These are phyloP conservation scores for Spathaspora boniae DNA, from an alignment of 805 yeast genomes.

Conservation along the genomic window DNA sequence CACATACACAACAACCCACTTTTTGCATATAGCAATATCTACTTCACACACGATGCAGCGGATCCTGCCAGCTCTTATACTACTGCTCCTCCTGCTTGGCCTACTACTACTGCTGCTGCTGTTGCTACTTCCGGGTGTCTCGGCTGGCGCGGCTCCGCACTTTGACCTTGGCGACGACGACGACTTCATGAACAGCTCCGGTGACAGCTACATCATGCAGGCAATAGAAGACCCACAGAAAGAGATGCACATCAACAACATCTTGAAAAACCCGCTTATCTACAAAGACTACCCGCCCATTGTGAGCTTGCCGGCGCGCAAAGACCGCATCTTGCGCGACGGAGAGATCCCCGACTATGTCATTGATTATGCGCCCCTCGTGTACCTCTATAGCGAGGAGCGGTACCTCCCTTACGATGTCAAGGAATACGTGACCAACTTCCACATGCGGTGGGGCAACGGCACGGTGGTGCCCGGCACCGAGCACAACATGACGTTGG, in stretches of 20 bases:
- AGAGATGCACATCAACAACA: constrained; percentile 8
- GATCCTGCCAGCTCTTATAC: no score
- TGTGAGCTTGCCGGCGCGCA: constrained; percentile 24
- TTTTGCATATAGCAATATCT: no score
- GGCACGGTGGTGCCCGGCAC: constrained; percentile 41
- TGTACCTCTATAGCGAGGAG: constrained; percentile 87
- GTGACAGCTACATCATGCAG: constrained; percentile 6
- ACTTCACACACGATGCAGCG: no score
- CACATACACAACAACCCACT: no score
- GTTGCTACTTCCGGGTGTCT: no score
- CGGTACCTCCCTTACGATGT: constrained; percentile 81
- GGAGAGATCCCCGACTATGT: constrained; percentile 67
- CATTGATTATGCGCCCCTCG: constrained; percentile 67
- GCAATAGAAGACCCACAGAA: constrained; percentile 8
- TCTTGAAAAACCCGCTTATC: constrained; percentile 8
- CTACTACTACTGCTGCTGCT: no score
- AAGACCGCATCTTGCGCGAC: constrained; percentile 36
- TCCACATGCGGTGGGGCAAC: constrained; percentile 51
- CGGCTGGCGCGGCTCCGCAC: no score
- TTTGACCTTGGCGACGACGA: no score
- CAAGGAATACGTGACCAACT: constrained; percentile 61
- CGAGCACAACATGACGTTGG: constrained; percentile 27
- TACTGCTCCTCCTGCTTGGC: no score
- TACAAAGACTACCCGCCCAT: constrained; percentile 32
- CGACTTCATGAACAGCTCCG: no score